phyloP scores from a whole-genome alignment of 2,329 filamentous ascomycete species.

The Claviceps sp. region DNA sequence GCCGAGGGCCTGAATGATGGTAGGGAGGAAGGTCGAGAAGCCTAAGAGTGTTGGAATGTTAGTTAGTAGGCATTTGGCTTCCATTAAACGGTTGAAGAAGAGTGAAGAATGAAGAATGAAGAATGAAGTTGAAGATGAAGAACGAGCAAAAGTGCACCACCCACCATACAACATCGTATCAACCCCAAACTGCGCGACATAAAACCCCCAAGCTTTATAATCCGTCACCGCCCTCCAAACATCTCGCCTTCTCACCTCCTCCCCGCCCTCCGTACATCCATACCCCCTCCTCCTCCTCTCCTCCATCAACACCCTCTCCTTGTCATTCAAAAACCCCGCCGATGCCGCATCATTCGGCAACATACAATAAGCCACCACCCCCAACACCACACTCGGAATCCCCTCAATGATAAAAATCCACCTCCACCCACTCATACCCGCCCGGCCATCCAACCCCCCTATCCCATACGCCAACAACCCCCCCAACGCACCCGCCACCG shows the following conservation, averaged over 20 bases:
- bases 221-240: conserved; percentile 55
- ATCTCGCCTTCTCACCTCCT: conserved; percentile 41
- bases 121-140: not conserved
- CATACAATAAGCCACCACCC: conserved; percentile 20
- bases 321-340: conserved; percentile 43
- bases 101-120: not conserved
- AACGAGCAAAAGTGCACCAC: not conserved
- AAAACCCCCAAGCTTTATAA: conserved; percentile 65
- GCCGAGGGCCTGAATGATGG: conserved; percentile 60
- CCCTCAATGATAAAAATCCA: conserved; percentile 52
- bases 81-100: not conserved
- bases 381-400: conserved; percentile 26
- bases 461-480: conserved; percentile 63
- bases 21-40: conserved; percentile 65
- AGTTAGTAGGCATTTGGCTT: not conserved
- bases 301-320: conserved; percentile 54
- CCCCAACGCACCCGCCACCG: conserved; percentile 57
- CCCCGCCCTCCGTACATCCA: conserved; percentile 32
- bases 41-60: conserved; percentile 24
- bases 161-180: conserved; percentile 61
- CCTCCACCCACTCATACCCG: conserved; percentile 53
- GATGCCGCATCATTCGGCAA: conserved; percentile 29
- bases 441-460: conserved; percentile 52
- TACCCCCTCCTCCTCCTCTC: conserved; percentile 25
- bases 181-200: conserved; percentile 54